Conservation (phyloP, 257 asterid genomes). For the Cruciata laevipes region DNA sequence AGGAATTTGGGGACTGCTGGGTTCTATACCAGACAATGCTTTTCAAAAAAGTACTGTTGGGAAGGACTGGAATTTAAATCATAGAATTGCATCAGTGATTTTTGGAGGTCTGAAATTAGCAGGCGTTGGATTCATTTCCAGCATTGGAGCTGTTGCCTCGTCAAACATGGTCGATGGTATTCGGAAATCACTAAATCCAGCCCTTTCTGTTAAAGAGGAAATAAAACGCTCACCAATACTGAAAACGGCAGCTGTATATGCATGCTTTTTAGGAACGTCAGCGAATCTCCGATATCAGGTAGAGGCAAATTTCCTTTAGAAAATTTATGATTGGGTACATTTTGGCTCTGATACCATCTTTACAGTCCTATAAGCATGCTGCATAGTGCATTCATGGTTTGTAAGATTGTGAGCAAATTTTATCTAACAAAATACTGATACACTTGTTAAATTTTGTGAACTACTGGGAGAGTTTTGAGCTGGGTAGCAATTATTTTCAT, state of each 20-base stretch:
- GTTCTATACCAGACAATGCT: slow-evolving; percentile 94
- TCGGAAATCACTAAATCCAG: slow-evolving; percentile 53
- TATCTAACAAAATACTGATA: background rate
- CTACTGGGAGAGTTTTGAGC: slow-evolving; percentile 4
- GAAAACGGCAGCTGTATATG: slow-evolving; percentile 76
- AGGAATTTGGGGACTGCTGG: slow-evolving; percentile 73
- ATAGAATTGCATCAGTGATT: slow-evolving; percentile 77
- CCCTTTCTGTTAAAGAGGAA: slow-evolving; percentile 33
- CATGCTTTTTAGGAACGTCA: slow-evolving; percentile 74
- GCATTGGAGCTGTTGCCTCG: slow-evolving; percentile 91
- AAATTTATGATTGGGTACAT: background rate
- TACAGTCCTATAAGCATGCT: background rate
- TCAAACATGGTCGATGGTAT: slow-evolving; percentile 52
- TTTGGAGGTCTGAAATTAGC: slow-evolving; percentile 89
- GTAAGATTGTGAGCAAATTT: background rate
- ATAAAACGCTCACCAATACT: slow-evolving; percentile 75
- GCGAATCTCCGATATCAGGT: slow-evolving; percentile 96
- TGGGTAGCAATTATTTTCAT: background rate
- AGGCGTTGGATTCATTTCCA: slow-evolving; percentile 84
- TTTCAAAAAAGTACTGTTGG: slow-evolving; percentile 76
- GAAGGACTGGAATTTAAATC: slow-evolving; percentile 72
- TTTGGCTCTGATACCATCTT: slow-evolving; percentile 5
- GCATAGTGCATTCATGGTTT: background rate
- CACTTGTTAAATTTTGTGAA: background rate
- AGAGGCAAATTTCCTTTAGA: slow-evolving; percentile 16